phyloP scores from a whole-genome alignment of 2,329 filamentous ascomycete species.

The Monilinia vaccinii-corymbosi region DNA sequence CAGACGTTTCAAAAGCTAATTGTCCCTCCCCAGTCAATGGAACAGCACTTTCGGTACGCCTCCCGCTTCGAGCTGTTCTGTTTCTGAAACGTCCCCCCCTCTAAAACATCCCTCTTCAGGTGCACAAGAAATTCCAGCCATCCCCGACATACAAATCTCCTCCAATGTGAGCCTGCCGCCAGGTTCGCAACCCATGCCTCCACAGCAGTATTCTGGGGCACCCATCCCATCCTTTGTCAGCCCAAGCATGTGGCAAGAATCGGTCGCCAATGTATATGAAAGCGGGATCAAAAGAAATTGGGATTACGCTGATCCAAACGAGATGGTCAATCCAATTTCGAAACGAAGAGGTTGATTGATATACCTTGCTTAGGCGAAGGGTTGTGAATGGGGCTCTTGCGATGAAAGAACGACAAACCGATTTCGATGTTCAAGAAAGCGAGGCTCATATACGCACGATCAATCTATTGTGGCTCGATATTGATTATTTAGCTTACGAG shows the following conservation, averaged over 20 bases:
- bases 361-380: background rate
- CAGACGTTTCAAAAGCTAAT: conserved; percentile 21
- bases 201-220: conserved; percentile 44
- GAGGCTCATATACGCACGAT: background rate
- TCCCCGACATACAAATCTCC: conserved; percentile 40
- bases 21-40: conserved; percentile 62
- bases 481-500: background rate
- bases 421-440: background rate
- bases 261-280: conserved; percentile 60
- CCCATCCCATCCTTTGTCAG: conserved; percentile 53
- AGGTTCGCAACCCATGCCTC: conserved; percentile 38
- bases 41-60: conserved; percentile 77
- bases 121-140: conserved; percentile 40
- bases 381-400: background rate
- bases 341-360: conserved; percentile 7
- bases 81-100: conserved; percentile 30
- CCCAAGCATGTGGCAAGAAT: conserved; percentile 66
- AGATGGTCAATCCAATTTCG: conserved; percentile 9
- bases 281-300: conserved; percentile 53
- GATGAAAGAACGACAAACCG: background rate
- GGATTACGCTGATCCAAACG: conserved; percentile 35
- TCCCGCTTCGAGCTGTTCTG: conserved; percentile 28
- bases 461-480: background rate
- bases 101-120: conserved; percentile 30
- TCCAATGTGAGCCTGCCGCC: conserved; percentile 37